Conservation (phyloP, 352 stramenopile genomes). For the Globisporangium splendens region DNA sequence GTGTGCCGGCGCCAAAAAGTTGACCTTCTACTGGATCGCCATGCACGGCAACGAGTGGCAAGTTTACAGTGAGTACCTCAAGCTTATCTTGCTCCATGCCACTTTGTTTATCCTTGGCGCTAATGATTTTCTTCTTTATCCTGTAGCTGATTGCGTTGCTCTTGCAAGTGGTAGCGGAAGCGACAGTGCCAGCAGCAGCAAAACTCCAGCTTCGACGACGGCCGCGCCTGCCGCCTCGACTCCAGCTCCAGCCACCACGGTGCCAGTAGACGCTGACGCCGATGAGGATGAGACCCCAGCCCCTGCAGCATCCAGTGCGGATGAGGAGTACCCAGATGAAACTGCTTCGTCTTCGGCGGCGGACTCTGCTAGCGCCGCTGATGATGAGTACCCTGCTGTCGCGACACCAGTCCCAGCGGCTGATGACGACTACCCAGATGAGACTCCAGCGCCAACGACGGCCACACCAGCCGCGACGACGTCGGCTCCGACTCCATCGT, state of each 20-base stretch:
- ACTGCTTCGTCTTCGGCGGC: background rate
- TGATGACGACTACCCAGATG: background rate
- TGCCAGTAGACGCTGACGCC: background rate
- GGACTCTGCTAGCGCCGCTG: background rate
- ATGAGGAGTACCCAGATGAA: background rate
- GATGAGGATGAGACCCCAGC: background rate
- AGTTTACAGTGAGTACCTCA: slow-evolving; percentile 32
- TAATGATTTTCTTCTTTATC: too few species aligned
- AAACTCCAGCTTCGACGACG: slow-evolving; percentile 12
- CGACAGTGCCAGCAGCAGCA: slow-evolving; percentile 1
- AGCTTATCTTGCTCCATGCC: too few species aligned
- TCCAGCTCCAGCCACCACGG: slow-evolving; percentile 12
- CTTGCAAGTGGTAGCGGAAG: slow-evolving; percentile 4
- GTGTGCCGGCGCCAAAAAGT: slow-evolving; percentile 22
- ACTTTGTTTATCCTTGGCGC: too few species aligned
- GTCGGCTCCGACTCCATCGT: background rate
- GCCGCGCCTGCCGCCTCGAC: slow-evolving; percentile 11
- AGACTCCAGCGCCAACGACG: slow-evolving; percentile 1
- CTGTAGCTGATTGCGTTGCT: slow-evolving; percentile 1
- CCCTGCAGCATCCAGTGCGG: background rate
- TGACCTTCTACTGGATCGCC: slow-evolving; percentile 42
- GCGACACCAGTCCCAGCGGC: background rate
- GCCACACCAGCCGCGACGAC: slow-evolving; percentile 2
- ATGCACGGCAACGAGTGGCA: slow-evolving; percentile 44
- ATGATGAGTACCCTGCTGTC: background rate